Percentiles rank a stretch among this genome's conserved stretches.
Conservation (phyloP, 2,329 filamentous ascomycete species). For the Fusarium agapanthi region DNA sequence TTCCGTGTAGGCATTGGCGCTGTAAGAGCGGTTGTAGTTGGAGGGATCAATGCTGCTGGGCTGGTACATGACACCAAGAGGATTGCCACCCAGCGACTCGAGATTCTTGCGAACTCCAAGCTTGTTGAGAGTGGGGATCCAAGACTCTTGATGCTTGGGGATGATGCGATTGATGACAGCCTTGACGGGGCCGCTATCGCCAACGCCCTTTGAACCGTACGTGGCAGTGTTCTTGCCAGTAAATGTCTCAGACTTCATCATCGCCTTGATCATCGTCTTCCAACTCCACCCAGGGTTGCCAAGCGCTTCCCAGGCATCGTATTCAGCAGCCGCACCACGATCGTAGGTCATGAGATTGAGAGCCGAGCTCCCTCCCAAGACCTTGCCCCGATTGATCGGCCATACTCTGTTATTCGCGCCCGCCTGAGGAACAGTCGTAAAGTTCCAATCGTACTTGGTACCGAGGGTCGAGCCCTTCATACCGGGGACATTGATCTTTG, state of each 20-base stretch:
- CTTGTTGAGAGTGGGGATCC: slow-evolving; percentile 53
- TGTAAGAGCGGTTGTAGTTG: slow-evolving; percentile 58
- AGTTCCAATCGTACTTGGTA: slow-evolving; percentile 43
- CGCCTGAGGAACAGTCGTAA: slow-evolving; percentile 41
- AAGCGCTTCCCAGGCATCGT: slow-evolving; percentile 49
- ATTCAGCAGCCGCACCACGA: slow-evolving; percentile 40
- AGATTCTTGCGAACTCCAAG: slow-evolving; percentile 51
- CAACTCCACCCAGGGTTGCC: slow-evolving; percentile 52
- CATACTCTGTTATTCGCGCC: slow-evolving; percentile 33
- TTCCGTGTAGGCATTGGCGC: slow-evolving; percentile 54
- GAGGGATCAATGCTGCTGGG: slow-evolving; percentile 56
- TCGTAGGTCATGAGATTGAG: slow-evolving; percentile 46
- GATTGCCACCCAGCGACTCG: slow-evolving; percentile 56
- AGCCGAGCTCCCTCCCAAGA: slow-evolving; percentile 43
- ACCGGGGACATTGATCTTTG: slow-evolving; percentile 16
- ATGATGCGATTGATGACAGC: slow-evolving; percentile 52
- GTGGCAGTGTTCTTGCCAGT: slow-evolving; percentile 35
- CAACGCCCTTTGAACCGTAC: slow-evolving; percentile 31
- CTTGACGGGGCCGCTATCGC: slow-evolving; percentile 29
- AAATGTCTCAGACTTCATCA: slow-evolving; percentile 31
- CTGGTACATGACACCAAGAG: slow-evolving; percentile 58
- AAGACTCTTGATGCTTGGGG: slow-evolving; percentile 53
- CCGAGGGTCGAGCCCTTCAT: slow-evolving; percentile 30
- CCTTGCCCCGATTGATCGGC: slow-evolving; percentile 37
- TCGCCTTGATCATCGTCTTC: slow-evolving; percentile 33